phyloP scores from a whole-genome alignment of 169 alveolate genomes.

The Eimeria tenella region DNA sequence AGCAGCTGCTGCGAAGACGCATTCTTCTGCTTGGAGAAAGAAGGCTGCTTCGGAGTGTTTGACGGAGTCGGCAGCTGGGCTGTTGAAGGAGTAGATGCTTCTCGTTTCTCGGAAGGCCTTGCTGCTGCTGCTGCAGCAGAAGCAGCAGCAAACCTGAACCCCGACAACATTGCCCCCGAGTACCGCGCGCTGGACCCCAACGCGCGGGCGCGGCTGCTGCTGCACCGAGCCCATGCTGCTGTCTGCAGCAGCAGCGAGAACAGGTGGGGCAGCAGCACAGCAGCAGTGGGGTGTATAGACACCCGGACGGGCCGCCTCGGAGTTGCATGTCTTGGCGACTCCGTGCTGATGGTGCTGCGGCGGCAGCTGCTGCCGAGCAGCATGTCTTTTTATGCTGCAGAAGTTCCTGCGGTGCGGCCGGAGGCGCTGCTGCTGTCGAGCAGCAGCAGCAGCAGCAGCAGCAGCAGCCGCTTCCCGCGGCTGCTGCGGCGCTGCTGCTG shows the following conservation, averaged over 20 bases:
- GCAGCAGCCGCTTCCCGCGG: constrained; percentile 79
- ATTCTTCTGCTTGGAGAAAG: constrained; percentile 80
- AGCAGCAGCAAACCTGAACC: constrained; percentile 51
- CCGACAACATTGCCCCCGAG: background rate
- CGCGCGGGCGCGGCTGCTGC: constrained; percentile 81
- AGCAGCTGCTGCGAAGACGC: constrained; percentile 84
- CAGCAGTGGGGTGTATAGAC: constrained; percentile 84
- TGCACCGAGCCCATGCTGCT: constrained; percentile 80
- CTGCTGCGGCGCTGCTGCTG: constrained; percentile 82
- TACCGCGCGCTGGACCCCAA: constrained; percentile 80
- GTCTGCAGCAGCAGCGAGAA: constrained; percentile 82
- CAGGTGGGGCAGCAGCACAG: constrained; percentile 87
- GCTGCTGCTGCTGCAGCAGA: constrained; percentile 80
- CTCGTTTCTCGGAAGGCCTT: constrained; percentile 84
- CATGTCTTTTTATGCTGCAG: constrained; percentile 79
- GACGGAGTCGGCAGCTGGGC: constrained; percentile 88
- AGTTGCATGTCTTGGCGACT: constrained; percentile 85
- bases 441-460: constrained; percentile 60
- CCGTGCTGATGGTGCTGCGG: constrained; percentile 83
- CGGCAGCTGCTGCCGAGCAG: constrained; percentile 83
- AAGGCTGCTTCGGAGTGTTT: constrained; percentile 86
- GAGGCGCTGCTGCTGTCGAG: constrained; percentile 74
- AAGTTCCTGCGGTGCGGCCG: constrained; percentile 73
- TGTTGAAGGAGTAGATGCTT: constrained; percentile 85
- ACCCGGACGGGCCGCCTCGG: constrained; percentile 83